A percentile compares a stretch with the other conserved stretches of the same genome.
These are phyloP conservation scores for Cladosporium austrohemisphaericum DNA, from an alignment of 2,329 filamentous ascomycete genomes.

Conservation along the genomic window DNA sequence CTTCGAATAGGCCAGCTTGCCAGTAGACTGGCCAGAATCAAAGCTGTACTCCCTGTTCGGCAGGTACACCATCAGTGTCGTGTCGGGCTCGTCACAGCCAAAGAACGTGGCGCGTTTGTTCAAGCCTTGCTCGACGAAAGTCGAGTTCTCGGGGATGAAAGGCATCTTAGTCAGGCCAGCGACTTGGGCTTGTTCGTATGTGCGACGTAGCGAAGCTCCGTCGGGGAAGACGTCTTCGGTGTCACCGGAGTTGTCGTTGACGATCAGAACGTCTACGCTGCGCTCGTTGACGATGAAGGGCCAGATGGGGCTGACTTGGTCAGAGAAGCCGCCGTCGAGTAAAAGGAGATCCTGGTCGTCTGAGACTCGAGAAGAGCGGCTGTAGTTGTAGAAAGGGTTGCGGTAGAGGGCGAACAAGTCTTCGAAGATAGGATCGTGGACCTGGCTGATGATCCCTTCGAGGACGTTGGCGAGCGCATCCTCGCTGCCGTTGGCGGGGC, in stretches of 20 bases:
- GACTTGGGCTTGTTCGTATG: slow-evolving; percentile 52
- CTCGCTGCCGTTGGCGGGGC: slow-evolving; percentile 20
- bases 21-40: slow-evolving; percentile 32
- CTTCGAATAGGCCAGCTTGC: slow-evolving; percentile 36
- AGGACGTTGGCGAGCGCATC: slow-evolving; percentile 23
- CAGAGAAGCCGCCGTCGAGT: slow-evolving; percentile 49
- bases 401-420: slow-evolving; percentile 53
- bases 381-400: slow-evolving; percentile 58
- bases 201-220: slow-evolving; percentile 56
- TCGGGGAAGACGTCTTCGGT: slow-evolving; percentile 57
- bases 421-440: slow-evolving; percentile 28
- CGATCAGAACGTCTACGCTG: slow-evolving; percentile 60
- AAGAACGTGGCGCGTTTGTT: slow-evolving; percentile 62
- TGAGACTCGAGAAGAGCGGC: slow-evolving; percentile 39
- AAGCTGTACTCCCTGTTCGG: slow-evolving; percentile 43
- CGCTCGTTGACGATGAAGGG: slow-evolving; percentile 51
- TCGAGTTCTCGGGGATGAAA: slow-evolving; percentile 51
- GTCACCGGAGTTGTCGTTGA: slow-evolving; percentile 62
- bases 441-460: slow-evolving; percentile 30
- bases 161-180: slow-evolving; percentile 58
- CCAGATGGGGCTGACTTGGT: slow-evolving; percentile 52
- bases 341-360: slow-evolving; percentile 41
- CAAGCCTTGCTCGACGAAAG: slow-evolving; percentile 56
- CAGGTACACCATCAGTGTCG: slow-evolving; percentile 42
- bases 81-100: slow-evolving; percentile 49